These are phyloP conservation scores for Coemansia sp. DNA, from an alignment of 192 early-diverging fungal genomes.

Conservation along the genomic window DNA sequence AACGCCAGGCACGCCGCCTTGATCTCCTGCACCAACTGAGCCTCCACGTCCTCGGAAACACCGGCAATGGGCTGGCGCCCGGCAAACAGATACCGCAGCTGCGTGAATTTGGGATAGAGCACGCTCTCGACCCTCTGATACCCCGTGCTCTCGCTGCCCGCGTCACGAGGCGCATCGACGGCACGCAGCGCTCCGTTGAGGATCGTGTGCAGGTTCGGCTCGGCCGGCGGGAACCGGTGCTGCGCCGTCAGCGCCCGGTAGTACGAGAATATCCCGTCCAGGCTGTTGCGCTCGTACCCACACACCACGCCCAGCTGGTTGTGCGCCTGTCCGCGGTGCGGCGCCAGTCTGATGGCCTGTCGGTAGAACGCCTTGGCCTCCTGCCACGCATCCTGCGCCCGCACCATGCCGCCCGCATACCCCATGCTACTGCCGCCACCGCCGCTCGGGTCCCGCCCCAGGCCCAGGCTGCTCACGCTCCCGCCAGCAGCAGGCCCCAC, in stretches of 20 bases:
- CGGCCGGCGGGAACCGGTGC: conserved; percentile 18
- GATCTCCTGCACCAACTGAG: conserved; percentile 4
- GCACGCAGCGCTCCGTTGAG: conserved; percentile 27
- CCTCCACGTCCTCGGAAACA: conserved; percentile 1
- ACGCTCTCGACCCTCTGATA: conserved; percentile 15
- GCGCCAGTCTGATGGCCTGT: conserved; percentile 32
- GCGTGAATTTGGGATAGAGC: conserved; percentile 28
- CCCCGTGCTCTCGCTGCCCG: conserved; percentile 1
- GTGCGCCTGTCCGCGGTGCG: conserved; percentile 39
- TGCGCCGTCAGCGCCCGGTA: conserved; percentile 34
- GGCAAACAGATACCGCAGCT: conserved; percentile 37
- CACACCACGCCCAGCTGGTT: conserved; percentile 44
- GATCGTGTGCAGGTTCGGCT: conserved; percentile 29
- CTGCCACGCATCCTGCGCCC: conserved; percentile 20
- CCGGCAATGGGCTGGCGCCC: conserved; percentile 4
- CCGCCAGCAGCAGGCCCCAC: not conserved
- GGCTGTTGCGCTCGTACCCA: conserved; percentile 31
- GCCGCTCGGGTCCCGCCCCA: too few species aligned
- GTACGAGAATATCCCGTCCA: conserved; percentile 30
- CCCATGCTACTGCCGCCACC: too few species aligned
- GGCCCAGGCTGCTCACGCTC: not conserved
- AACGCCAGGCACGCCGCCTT: conserved; percentile 9
- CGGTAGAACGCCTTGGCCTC: conserved; percentile 38
- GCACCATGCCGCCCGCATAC: not conserved
- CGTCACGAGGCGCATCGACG: not conserved